A percentile compares a stretch with the other conserved stretches of the same genome.
Evolutionary conservation across 2,329 filamentous ascomycete genomes (phyloP).

Genomic region (Alternaria infectoria): DNA sequence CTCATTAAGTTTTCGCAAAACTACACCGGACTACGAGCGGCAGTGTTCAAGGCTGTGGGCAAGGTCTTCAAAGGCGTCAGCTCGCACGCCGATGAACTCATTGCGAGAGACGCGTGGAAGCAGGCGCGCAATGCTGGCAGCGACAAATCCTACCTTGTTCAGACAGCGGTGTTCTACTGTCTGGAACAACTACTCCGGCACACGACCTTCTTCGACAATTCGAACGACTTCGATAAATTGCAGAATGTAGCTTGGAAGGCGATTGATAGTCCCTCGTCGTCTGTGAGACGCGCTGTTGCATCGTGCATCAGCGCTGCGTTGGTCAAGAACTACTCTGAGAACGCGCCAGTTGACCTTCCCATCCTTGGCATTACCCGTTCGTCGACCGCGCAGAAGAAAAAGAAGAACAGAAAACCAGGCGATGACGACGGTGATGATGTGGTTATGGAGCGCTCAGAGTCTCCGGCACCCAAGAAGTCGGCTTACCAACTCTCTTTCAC

Average conservation of each 20-base stretch:
- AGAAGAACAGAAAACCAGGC: constrained; percentile 68
- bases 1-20: constrained; percentile 78
- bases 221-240: constrained; percentile 87
- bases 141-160: constrained; percentile 84
- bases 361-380: constrained; percentile 54
- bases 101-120: constrained; percentile 94
- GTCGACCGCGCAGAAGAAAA: constrained; percentile 70
- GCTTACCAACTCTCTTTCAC: constrained; percentile 74
- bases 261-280: constrained; percentile 76
- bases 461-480: constrained; percentile 75
- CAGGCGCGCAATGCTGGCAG: constrained; percentile 77
- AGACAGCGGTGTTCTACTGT: constrained; percentile 79
- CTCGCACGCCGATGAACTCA: constrained; percentile 78
- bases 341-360: constrained; percentile 49
- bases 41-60: constrained; percentile 75
- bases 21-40: constrained; percentile 81
- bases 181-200: constrained; percentile 73
- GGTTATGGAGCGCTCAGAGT: constrained; percentile 69
- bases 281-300: constrained; percentile 84
- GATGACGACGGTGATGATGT: constrained; percentile 76
- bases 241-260: constrained; percentile 84
- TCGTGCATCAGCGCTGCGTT: constrained; percentile 84
- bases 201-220: constrained; percentile 85
- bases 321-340: constrained; percentile 78
- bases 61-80: constrained; percentile 79